Evolutionary conservation across 441 rosid species (phyloP).

Genomic region (Jatropha podagrica): DNA sequence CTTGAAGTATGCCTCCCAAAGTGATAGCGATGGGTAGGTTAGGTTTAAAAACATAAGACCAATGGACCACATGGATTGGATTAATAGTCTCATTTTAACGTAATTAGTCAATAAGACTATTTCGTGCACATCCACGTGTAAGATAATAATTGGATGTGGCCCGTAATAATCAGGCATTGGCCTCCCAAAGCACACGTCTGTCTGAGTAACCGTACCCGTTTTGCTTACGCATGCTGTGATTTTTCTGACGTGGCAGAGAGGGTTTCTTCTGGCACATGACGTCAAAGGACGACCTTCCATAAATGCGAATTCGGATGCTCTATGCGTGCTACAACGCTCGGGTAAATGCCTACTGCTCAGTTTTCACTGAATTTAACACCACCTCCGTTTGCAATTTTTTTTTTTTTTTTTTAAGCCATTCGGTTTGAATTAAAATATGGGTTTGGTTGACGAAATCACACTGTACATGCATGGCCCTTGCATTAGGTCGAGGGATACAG

Average conservation of each 20-base stretch:
- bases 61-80: background rate
- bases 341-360: no score
- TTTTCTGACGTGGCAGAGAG: slow-evolving; percentile 15
- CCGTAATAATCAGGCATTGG: slow-evolving; percentile 10
- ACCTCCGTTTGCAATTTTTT: background rate
- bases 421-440: background rate
- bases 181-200: slow-evolving; percentile 7
- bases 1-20: background rate
- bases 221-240: slow-evolving; percentile 25
- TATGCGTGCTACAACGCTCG: background rate
- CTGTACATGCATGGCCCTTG: background rate
- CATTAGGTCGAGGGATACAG: background rate
- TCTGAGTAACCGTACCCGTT: background rate
- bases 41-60: background rate
- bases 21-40: background rate
- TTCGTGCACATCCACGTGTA: background rate
- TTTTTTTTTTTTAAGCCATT: no score
- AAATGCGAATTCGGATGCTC: background rate
- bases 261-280: slow-evolving; percentile 10
- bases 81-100: background rate
- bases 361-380: background rate
- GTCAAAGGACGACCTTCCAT: slow-evolving; percentile 5
- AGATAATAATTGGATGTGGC: background rate
- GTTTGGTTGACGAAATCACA: background rate
- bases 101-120: background rate